Base-by-base conservation (phyloP, 768 basidiomycete species). In the Russula griseocarnosa region DNA sequence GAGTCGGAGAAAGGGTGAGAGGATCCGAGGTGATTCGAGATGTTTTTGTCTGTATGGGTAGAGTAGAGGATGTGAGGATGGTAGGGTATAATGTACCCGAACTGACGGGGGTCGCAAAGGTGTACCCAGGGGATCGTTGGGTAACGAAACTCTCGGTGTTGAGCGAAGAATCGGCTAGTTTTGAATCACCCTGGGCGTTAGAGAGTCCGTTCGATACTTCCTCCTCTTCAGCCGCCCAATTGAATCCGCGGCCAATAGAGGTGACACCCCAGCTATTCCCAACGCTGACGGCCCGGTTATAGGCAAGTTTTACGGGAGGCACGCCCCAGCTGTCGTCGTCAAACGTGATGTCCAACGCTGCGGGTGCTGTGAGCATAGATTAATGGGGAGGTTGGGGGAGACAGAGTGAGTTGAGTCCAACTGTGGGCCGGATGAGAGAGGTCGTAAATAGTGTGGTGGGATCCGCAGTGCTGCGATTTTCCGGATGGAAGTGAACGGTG, bases 251-350 rank as follows among this genome's bases (percentile, higher is more conserved):
- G 13, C 91, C 91, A 53, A 92, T 86, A 42, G 84, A 90, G 22
- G 91, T 92, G 65, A 93, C 90, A 8, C 87, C 87, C 88, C 89
- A 93, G 74, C 89, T 91, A 66, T 84, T 83, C 36, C 86, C 83
- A 58, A 87, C 84, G 63, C 86, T 88, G 46, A 87, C 81, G 8
- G 86, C 76, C 63, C 82, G 78, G 74, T 86, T 84, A 22, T 86
- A 79, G 58, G 68, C 70, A 44, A 70, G 63, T 61, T 75, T 75
- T 5, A 80, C 73, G 34, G 80, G 78, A 47, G 83, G 78, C 30
- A 80, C 70, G 65, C 80, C 79, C 88, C 88, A 89, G 70, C 86
- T 87, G 66, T 76, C 76, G 58, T 83, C 86, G 71, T 88, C 87
- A 74, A 86, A 86, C 60, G 79, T 74, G 70, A 86, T 74, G 71